Evolutionary conservation across 2,329 filamentous ascomycete genomes (phyloP).

Genomic region (Zarea fungicola): DNA sequence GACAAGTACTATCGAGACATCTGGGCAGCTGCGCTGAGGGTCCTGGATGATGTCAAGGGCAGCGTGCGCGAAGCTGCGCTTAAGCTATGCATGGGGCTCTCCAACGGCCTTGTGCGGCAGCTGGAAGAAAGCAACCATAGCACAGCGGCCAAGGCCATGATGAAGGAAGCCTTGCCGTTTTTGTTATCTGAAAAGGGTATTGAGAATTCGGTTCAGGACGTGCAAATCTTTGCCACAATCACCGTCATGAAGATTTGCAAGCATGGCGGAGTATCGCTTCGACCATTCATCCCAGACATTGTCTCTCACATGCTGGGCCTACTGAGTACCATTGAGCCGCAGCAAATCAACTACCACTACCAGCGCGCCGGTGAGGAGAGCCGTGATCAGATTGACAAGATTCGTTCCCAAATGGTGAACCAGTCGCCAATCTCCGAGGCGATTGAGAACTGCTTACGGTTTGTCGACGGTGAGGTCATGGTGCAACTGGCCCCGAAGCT

Average conservation of each 20-base stretch:
- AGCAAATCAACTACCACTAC: slow-evolving; percentile 88
- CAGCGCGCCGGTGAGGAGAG: slow-evolving; percentile 83
- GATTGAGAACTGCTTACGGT: slow-evolving; percentile 81
- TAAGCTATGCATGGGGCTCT: slow-evolving; percentile 76
- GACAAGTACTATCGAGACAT: slow-evolving; percentile 80
- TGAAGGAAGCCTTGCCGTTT: slow-evolving; percentile 84
- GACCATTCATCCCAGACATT: slow-evolving; percentile 75
- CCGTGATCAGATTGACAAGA: slow-evolving; percentile 83
- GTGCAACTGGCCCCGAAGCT: slow-evolving; percentile 64
- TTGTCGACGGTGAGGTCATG: slow-evolving; percentile 76
- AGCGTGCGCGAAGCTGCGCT: slow-evolving; percentile 78
- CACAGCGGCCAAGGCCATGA: slow-evolving; percentile 69
- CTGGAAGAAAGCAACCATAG: slow-evolving; percentile 71
- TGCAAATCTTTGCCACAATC: slow-evolving; percentile 74
- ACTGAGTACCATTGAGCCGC: slow-evolving; percentile 81
- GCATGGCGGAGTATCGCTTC: slow-evolving; percentile 72
- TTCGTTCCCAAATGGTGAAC: slow-evolving; percentile 74
- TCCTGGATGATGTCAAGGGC: slow-evolving; percentile 93
- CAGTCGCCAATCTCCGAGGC: slow-evolving; percentile 88
- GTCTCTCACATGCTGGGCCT: slow-evolving; percentile 75
- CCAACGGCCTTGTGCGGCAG: slow-evolving; percentile 77
- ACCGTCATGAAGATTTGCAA: slow-evolving; percentile 88
- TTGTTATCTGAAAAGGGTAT: slow-evolving; percentile 82
- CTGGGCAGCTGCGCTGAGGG: slow-evolving; percentile 81
- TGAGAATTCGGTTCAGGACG: slow-evolving; percentile 82